phyloP scores from a whole-genome alignment of 2,329 filamentous ascomycete genomes.

The Emergomyces pasteurianus region DNA sequence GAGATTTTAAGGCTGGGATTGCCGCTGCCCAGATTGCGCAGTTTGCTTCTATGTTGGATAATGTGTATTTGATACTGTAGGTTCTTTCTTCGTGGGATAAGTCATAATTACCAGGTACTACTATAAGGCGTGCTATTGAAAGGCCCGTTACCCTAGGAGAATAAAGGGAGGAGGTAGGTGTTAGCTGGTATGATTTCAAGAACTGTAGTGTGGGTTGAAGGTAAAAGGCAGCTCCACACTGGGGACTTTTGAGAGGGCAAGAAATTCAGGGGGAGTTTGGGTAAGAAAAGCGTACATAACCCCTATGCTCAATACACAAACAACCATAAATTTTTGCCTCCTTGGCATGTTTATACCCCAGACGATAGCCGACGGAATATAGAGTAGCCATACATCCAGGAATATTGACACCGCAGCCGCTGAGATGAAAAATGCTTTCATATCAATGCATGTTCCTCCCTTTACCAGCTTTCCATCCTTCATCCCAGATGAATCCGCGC shows the following conservation, averaged over 20 bases:
- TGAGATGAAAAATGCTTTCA: conserved; percentile 21
- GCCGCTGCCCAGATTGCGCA: conserved; percentile 7
- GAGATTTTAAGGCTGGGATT: conserved; percentile 6
- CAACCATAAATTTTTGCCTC: conserved; percentile 7
- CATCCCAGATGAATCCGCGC: not conserved
- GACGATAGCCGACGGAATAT: conserved; percentile 7
- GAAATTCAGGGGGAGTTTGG: not conserved
- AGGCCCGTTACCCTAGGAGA: not conserved
- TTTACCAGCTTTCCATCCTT: conserved; percentile 4
- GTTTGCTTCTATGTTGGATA: conserved; percentile 6
- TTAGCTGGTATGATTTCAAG: not conserved
- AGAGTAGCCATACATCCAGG: conserved; percentile 28
- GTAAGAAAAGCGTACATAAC: conserved; percentile 2
- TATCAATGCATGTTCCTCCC: conserved; percentile 23
- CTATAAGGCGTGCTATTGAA: not conserved
- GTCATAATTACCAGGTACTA: not conserved
- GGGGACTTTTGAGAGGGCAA: not conserved
- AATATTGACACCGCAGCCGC: conserved; percentile 30
- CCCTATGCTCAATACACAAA: conserved; percentile 6
- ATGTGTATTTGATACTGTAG: conserved; percentile 3
- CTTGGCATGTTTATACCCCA: conserved; percentile 9
- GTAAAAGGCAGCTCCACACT: not conserved
- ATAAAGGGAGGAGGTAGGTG: not conserved
- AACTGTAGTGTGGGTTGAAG: not conserved
- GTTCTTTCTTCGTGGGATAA: not conserved